phyloP scores from a whole-genome alignment of 2,329 filamentous ascomycete species.

The Zymoseptoria brevis region DNA sequence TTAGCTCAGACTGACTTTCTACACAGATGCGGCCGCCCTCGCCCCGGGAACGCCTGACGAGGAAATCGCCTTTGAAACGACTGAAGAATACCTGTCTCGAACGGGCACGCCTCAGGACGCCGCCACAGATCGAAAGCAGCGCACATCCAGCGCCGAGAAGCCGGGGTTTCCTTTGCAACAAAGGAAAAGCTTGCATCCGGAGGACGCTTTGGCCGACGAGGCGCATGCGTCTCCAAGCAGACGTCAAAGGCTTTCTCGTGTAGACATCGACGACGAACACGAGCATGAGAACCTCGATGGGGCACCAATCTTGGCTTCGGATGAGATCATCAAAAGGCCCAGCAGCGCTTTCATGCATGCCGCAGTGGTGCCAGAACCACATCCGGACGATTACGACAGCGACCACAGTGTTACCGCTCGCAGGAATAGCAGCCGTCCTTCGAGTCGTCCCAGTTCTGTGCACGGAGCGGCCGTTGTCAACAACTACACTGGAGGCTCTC shows the following conservation, averaged over 20 bases:
- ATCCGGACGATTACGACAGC: slow-evolving; percentile 48
- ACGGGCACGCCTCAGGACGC: slow-evolving; percentile 56
- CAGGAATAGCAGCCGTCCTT: slow-evolving; percentile 52
- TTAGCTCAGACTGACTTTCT: slow-evolving; percentile 11
- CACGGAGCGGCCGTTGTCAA: slow-evolving; percentile 21
- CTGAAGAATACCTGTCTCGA: slow-evolving; percentile 73
- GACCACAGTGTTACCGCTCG: slow-evolving; percentile 35
- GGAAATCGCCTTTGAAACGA: slow-evolving; percentile 80
- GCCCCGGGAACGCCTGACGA: slow-evolving; percentile 74
- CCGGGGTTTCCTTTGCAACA: slow-evolving; percentile 41
- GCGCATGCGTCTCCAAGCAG: slow-evolving; percentile 19
- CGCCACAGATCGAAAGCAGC: slow-evolving; percentile 13
- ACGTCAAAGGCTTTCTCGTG: slow-evolving; percentile 36
- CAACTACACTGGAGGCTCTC: slow-evolving; percentile 42
- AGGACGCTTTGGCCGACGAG: slow-evolving; percentile 39
- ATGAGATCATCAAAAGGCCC: slow-evolving; percentile 72
- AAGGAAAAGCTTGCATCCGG: slow-evolving; percentile 16
- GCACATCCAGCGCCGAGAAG: slow-evolving; percentile 31
- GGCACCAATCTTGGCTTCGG: slow-evolving; percentile 78
- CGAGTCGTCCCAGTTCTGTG: slow-evolving; percentile 55
- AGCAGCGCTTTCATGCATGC: slow-evolving; percentile 63
- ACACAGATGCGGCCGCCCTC: slow-evolving; percentile 4
- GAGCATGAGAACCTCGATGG: slow-evolving; percentile 54
- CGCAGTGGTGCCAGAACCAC: slow-evolving; percentile 67
- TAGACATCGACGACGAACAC: slow-evolving; percentile 36